Base-by-base conservation (phyloP, 148 eudicot species). In the Limonium bicolor region DNA sequence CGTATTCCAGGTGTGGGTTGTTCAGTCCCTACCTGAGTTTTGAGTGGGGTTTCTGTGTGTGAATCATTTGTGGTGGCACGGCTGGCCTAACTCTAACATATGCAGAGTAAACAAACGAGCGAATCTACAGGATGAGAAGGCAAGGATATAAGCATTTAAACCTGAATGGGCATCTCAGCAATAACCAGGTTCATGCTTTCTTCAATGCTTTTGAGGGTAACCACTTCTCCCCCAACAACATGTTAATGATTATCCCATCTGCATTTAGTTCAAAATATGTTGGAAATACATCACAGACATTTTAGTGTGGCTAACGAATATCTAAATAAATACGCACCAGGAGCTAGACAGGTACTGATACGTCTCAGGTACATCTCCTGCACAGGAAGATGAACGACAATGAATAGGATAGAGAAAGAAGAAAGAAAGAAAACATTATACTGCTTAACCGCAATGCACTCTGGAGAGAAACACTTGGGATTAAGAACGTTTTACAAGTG, bases 221-320 rank as follows among this genome's bases (percentile, higher is more conserved):
- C 78, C 10, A 85, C 99, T 68, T 90, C 94, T 44, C 88, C 88
- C 17, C 99, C 95, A 36, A 81, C 86, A 36, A 87, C 95, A 90
- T 78, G 72, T 69, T 81, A 25, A 90, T 78, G 57, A 78, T 80
- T 26, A 84, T 75, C 41, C 93, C 95, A 67, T 85, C 85, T 85
- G 68, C 51, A 61, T n/a, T 50, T 26, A 53, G 6, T 26, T 12
- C 38, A 20, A 18, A 32, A 49, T 37, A 10, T 4, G 46, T 21
- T 27, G 8, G 14, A 7, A 14, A 24, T 20, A 25, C 5, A 22
- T 43, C 16, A 43, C 18, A 6, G 27, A 6, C n/a, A n/a, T 11
- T 20, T 24, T 24, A 19, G 29, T n/a, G 26, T n/a, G n/a, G n/a
- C 0, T 42, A 25, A 10, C 20, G 36, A 11, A 37, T 25, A 2